Evolutionary conservation across 164 flowering plant species (phyloP).

Genomic region (Malania oleifera): DNA sequence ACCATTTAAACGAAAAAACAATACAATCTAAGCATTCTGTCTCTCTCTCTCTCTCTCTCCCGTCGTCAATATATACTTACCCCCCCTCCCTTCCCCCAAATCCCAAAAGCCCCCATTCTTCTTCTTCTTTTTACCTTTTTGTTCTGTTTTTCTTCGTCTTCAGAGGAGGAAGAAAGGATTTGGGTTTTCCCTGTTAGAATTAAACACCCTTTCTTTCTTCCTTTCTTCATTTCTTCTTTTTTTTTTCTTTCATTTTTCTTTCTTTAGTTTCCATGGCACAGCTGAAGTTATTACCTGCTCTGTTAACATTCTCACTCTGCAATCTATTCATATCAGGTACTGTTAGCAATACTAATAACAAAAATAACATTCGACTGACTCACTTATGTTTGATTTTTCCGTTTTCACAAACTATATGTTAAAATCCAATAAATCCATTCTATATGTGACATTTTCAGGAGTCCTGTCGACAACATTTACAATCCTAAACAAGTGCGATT

Average conservation of each 20-base stretch:
- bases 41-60: neutral
- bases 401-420: too few species aligned
- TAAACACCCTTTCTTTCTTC: neutral
- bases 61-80: neutral
- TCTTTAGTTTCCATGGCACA: neutral
- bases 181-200: neutral
- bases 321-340: neutral
- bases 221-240: neutral
- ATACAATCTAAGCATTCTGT: too few species aligned
- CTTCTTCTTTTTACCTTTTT: too few species aligned
- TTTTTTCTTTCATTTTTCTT: neutral
- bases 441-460: slow-evolving; percentile 13
- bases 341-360: too few species aligned
- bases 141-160: neutral
- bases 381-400: too few species aligned
- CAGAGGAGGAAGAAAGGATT: neutral
- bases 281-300: neutral
- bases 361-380: too few species aligned
- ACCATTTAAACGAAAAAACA: too few species aligned
- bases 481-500: slow-evolving; percentile 55
- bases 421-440: too few species aligned
- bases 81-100: neutral
- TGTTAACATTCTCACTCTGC: neutral
- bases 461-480: slow-evolving; percentile 53
- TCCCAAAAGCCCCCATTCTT: too few species aligned